These are phyloP conservation scores for Podospora anserina DNA, from an alignment of 495 filamentous ascomycete genomes.

Conservation along the genomic window DNA sequence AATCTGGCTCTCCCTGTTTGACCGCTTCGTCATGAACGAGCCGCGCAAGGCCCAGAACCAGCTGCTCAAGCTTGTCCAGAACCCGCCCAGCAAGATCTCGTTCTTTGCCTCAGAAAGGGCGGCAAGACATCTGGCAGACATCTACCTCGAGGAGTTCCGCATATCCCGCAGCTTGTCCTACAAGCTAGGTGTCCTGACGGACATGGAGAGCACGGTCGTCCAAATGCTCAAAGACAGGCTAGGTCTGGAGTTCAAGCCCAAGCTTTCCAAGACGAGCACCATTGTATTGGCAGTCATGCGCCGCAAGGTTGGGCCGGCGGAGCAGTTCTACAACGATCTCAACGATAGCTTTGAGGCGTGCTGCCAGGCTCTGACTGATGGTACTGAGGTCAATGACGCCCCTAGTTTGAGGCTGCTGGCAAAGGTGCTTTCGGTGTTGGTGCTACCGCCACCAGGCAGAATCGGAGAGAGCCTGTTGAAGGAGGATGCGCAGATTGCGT, in stretches of 20 bases:
- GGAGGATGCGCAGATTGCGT: conserved; percentile 8
- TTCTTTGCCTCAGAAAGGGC: conserved; percentile 4
- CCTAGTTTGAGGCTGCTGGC: conserved; percentile 8
- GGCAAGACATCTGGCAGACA: conserved; percentile 4
- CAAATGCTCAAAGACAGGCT: conserved; percentile 4
- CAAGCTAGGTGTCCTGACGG: neutral
- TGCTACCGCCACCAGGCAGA: neutral
- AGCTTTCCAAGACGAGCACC: conserved; percentile 5
- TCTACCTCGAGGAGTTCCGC: conserved; percentile 9
- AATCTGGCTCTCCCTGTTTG: conserved; percentile 6
- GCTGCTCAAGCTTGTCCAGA: neutral
- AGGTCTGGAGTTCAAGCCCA: conserved; percentile 11
- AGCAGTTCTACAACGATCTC: conserved; percentile 1
- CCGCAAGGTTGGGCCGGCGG: conserved; percentile 7
- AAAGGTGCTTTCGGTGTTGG: conserved; percentile 1
- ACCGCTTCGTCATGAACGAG: conserved; percentile 8
- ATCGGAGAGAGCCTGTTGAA: neutral
- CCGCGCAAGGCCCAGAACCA: neutral
- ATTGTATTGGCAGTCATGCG: conserved; percentile 9
- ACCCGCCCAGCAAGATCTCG: neutral
- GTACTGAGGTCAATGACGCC: neutral
- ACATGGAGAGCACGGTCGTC: conserved; percentile 5
- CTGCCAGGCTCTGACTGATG: conserved; percentile 3
- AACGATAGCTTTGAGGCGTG: conserved; percentile 8
- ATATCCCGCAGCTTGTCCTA: conserved; percentile 7